Percentiles rank a stretch among this genome's conserved stretches.
phyloP scores from a whole-genome alignment of 192 early-diverging fungal species.

The Funneliformis mosseae region DNA sequence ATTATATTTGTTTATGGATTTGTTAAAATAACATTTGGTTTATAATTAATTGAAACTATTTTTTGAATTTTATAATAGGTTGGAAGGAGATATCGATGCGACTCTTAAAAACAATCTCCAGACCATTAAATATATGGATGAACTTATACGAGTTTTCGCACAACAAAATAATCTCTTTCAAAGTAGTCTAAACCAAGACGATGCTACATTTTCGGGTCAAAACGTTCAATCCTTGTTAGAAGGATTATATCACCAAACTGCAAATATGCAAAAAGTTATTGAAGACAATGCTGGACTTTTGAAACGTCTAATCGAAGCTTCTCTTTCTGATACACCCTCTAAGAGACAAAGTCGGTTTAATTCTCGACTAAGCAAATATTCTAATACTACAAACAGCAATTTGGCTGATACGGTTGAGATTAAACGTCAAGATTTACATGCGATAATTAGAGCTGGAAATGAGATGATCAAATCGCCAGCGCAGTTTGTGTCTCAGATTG shows the following conservation, averaged over 20 bases:
- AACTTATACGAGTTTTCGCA: conserved; percentile 7
- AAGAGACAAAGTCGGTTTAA: background rate
- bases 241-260: conserved; percentile 15
- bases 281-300: background rate
- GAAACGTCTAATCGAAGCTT: background rate
- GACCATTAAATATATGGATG: conserved; percentile 15
- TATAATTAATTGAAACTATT: background rate
- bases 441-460: conserved; percentile 9
- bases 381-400: background rate
- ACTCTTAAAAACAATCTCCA: conserved; percentile 16
- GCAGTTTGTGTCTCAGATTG: conserved; percentile 14
- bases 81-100: conserved; percentile 11
- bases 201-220: background rate
- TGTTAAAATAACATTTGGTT: background rate
- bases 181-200: background rate
- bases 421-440: conserved; percentile 16
- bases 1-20: background rate
- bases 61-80: background rate
- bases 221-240: conserved; percentile 10
- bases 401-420: conserved; percentile 8
- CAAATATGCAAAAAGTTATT: conserved; percentile 8
- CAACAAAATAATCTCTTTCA: conserved; percentile 21
- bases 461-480: background rate
- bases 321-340: background rate
- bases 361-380: background rate